Percentiles rank a stretch among this genome's conserved stretches.
Conservation (phyloP, 345 rosid genomes). For the Rhodamnia rubescens region DNA sequence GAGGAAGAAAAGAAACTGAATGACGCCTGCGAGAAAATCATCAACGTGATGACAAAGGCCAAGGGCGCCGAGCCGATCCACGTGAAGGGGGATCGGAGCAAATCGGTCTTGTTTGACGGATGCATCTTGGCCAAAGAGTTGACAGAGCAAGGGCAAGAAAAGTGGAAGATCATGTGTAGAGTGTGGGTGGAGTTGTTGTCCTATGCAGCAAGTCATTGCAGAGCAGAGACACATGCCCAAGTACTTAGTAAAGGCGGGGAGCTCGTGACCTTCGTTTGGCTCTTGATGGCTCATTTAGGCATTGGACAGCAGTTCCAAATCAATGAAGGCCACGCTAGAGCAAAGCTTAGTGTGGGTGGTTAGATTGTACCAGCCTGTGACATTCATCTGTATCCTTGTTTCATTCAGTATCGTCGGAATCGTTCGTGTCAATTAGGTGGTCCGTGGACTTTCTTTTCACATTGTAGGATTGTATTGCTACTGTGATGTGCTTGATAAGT, state of each 20-base stretch:
- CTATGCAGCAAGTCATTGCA: conserved; percentile 47
- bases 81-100: conserved; percentile 47
- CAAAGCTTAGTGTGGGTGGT: conserved; percentile 23
- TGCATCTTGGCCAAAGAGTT: conserved; percentile 42
- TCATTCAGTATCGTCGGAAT: background rate
- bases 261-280: conserved; percentile 47
- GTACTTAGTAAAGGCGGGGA: conserved; percentile 47
- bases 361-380: background rate
- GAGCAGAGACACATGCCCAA: conserved; percentile 38
- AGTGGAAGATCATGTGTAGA: conserved; percentile 42
- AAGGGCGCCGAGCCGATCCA: conserved; percentile 15
- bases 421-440: too few species aligned
- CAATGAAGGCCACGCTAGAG: conserved; percentile 42
- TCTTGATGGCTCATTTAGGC: conserved; percentile 64
- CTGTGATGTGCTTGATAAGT: background rate
- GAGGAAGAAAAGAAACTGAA: background rate
- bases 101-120: conserved; percentile 48
- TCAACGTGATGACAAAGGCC: background rate
- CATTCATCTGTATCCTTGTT: background rate
- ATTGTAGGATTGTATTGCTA: background rate
- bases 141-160: background rate
- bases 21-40: background rate
- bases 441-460: background rate
- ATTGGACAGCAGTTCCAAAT: conserved; percentile 37
- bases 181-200: conserved; percentile 54